Evolutionary conservation across 768 basidiomycete species (phyloP).

Genomic region (Peribolospora kevripleyi): DNA sequence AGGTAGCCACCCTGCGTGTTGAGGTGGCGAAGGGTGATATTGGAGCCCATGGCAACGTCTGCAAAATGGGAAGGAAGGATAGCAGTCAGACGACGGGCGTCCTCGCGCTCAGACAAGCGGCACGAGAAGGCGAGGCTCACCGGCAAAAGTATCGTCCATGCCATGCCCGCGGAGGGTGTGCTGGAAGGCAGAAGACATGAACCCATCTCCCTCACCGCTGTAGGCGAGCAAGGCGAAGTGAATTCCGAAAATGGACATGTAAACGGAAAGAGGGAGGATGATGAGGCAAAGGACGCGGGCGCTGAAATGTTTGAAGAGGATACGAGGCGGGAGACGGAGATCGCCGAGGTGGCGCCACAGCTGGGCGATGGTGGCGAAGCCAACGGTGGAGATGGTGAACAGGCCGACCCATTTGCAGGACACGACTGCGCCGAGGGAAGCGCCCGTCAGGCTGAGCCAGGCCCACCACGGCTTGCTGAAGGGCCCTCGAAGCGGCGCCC

Average conservation of each 20-base stretch:
- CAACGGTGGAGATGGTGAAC: conserved; percentile 89
- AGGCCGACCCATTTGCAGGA: conserved; percentile 97
- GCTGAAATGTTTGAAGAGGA: conserved; percentile 62
- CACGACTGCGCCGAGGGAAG: conserved; percentile 72
- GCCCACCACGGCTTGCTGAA: conserved; percentile 81
- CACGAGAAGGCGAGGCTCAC: conserved; percentile 22
- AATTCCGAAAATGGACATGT: conserved; percentile 90
- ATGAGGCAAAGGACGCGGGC: conserved; percentile 82
- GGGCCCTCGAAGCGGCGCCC: conserved; percentile 24
- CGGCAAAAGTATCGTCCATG: conserved; percentile 82
- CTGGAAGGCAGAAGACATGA: conserved; percentile 98
- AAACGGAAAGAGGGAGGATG: conserved; percentile 56
- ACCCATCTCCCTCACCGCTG: conserved; percentile 90
- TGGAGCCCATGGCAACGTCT: conserved; percentile 72
- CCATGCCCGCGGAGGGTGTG: conserved; percentile 70
- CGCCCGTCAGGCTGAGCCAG: conserved; percentile 66
- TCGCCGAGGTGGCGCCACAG: conserved; percentile 81
- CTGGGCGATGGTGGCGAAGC: conserved; percentile 55
- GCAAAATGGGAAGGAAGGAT: not conserved
- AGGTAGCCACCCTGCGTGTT: conserved; percentile 98
- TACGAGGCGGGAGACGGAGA: conserved; percentile 41
- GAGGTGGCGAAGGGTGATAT: conserved; percentile 59
- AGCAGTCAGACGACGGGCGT: not conserved
- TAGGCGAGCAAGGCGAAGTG: conserved; percentile 73
- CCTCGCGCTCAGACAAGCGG: not conserved